phyloP scores from a whole-genome alignment of 805 yeast genomes.

The Starmerella tilneyi region DNA sequence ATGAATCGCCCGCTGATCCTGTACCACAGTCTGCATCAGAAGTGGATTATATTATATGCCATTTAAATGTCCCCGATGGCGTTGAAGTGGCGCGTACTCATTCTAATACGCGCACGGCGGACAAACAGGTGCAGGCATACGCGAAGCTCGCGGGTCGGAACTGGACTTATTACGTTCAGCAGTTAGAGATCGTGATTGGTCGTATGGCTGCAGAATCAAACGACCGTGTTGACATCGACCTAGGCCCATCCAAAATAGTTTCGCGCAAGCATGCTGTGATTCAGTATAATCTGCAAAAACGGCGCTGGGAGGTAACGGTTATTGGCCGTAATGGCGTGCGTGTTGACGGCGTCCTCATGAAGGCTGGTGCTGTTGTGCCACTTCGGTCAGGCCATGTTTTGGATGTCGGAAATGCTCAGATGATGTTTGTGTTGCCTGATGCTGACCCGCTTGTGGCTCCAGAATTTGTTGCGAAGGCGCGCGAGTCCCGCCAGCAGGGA shows the following conservation, averaged over 20 bases:
- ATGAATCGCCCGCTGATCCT: neutral
- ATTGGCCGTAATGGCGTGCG: slow-evolving; percentile 89
- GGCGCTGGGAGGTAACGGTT: slow-evolving; percentile 79
- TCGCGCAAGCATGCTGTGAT: slow-evolving; percentile 83
- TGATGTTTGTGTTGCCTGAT: slow-evolving; percentile 97
- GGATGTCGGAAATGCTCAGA: slow-evolving; percentile 94
- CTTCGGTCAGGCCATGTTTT: slow-evolving; percentile 79
- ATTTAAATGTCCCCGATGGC: slow-evolving; percentile 53
- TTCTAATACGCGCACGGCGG: slow-evolving; percentile 60
- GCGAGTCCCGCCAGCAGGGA: neutral
- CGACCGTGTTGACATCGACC: slow-evolving; percentile 57
- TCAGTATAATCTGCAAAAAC: slow-evolving; percentile 57
- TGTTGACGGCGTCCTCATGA: slow-evolving; percentile 55
- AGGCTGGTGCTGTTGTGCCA: slow-evolving; percentile 35
- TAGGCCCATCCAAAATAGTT: slow-evolving; percentile 97
- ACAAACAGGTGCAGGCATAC: slow-evolving; percentile 85
- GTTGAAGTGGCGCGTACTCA: slow-evolving; percentile 65
- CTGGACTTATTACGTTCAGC: slow-evolving; percentile 91
- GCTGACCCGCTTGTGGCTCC: slow-evolving; percentile 57
- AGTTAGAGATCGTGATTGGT: slow-evolving; percentile 69
- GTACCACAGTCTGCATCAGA: slow-evolving; percentile 11
- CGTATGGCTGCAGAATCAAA: slow-evolving; percentile 48
- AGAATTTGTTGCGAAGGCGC: slow-evolving; percentile 8
- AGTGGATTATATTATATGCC: slow-evolving; percentile 45
- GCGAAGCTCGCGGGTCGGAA: slow-evolving; percentile 86